Base-by-base conservation (phyloP, 345 rosid species). In the Citrus australasica region DNA sequence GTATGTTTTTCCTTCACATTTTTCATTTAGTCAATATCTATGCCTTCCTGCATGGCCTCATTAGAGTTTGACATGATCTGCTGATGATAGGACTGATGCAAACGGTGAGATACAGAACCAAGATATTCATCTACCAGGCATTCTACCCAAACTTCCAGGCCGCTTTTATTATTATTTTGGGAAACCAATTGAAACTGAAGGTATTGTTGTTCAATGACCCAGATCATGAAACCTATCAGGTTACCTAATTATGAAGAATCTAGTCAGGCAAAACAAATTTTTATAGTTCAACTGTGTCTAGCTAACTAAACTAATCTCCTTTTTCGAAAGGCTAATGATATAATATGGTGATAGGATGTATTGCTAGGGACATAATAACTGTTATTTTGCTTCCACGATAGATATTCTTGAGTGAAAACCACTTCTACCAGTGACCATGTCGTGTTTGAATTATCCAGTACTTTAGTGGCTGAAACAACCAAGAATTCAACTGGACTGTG, bases 101-200 rank as follows among this genome's bases (percentile, higher is more conserved):
- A 68, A 48, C 3, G 84, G 78, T 24, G 87, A 79, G 69, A 66
- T 81, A 58, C 72, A 51, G 14, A 73, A 76, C 53, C 81, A 76
- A 69, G 75, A 76, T 38, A 9, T 81, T 11, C 79, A 73, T 51
- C 51, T 63, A 4, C 87, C 87, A 25, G 67, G 75, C 55, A 48
- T 62, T 51, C 51, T 76, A 60, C 87, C 87, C 2, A 81, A 84
- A 74, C 27, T 81, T 33, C 87, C 87, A 7, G 84, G 84, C 11
- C 73, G 84, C 35, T 79, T 84, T 56, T 81, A 84, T 70, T 79
- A 28, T 64, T 69, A 71, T 32, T 84, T 81, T 35, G 84, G 84
- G n/a, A 84, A 84, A 74, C 82, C 87, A 42, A 84, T 81, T 40
- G 80, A 82, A 35, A 84, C 87, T 6, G 67, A 37, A 79, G 84